A percentile compares a stretch with the other conserved stretches of the same genome.
phyloP scores from a whole-genome alignment of 139 green algal genomes.

The Chlamydomonas applanata region DNA sequence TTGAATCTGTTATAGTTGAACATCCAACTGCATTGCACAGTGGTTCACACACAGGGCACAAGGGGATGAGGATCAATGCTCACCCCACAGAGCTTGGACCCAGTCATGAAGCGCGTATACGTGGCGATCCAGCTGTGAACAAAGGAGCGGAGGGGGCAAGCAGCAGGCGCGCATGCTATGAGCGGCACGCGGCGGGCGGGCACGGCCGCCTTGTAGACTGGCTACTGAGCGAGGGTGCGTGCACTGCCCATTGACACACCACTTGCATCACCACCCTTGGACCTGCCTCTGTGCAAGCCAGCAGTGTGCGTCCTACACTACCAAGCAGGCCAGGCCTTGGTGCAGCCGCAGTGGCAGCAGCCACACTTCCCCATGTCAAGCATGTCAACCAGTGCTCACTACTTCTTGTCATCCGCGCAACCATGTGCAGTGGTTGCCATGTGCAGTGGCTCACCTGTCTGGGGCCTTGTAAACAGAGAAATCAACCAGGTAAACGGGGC shows the following conservation, averaged over 20 bases:
- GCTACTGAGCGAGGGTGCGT: too few species aligned
- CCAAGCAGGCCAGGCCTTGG: too few species aligned
- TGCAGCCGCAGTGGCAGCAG: too few species aligned
- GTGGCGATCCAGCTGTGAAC: constrained; percentile 32
- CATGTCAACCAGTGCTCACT: too few species aligned
- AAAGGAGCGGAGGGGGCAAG: not conserved
- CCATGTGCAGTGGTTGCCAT: too few species aligned
- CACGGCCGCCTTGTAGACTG: too few species aligned
- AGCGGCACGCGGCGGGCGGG: too few species aligned
- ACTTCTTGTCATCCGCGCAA: too few species aligned
- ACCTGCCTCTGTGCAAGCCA: not conserved
- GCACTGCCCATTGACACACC: too few species aligned
- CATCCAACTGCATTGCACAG: not conserved
- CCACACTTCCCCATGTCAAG: too few species aligned
- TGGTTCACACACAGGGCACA: too few species aligned
- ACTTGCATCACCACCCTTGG: not conserved
- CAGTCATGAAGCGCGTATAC: constrained; percentile 34
- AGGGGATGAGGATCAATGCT: not conserved
- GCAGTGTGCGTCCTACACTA: not conserved
- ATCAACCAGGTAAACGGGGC: constrained; percentile 92
- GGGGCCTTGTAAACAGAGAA: constrained; percentile 76
- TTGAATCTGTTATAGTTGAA: not conserved
- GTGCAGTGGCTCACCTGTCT: constrained; percentile 53
- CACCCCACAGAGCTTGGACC: constrained; percentile 25
- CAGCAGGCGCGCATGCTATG: too few species aligned